phyloP scores from a whole-genome alignment of 2,329 filamentous ascomycete genomes.

The Aurifilum marmelostoma region DNA sequence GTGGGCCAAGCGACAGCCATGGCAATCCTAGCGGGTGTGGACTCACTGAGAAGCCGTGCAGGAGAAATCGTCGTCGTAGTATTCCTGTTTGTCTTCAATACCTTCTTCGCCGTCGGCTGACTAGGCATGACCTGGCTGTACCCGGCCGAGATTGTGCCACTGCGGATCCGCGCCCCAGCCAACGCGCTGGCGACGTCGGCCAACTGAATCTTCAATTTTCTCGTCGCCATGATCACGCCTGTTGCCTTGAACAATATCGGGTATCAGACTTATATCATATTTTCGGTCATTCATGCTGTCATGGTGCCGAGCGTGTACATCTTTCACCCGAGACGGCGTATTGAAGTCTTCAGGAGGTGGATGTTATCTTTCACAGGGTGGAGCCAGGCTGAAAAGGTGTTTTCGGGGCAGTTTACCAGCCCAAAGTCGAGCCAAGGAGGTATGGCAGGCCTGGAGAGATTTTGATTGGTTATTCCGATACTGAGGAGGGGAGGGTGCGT shows the following conservation, averaged over 20 bases:
- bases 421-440: too few relatives aligned
- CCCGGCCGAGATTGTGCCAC: constrained; percentile 58
- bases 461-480: too few relatives aligned
- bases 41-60: too few relatives aligned
- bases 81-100: constrained; percentile 56
- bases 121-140: constrained; percentile 61
- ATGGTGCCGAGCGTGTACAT: neutral
- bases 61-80: constrained; percentile 37
- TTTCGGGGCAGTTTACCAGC: too few relatives aligned
- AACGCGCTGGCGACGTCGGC: constrained; percentile 58
- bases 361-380: neutral
- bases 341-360: neutral
- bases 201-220: constrained; percentile 67
- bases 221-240: constrained; percentile 49
- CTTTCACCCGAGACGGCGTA: neutral
- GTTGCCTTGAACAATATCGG: neutral
- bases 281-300: neutral
- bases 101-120: constrained; percentile 58
- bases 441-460: too few relatives aligned
- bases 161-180: constrained; percentile 56
- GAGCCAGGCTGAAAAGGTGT: too few relatives aligned
- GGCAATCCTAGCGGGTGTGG: constrained; percentile 60
- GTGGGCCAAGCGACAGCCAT: constrained; percentile 66
- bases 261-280: neutral
- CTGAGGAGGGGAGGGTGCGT: too few relatives aligned